Base-by-base conservation (phyloP, 169 alveolate genomes). In the Plasmodium billcollinsi region DNA sequence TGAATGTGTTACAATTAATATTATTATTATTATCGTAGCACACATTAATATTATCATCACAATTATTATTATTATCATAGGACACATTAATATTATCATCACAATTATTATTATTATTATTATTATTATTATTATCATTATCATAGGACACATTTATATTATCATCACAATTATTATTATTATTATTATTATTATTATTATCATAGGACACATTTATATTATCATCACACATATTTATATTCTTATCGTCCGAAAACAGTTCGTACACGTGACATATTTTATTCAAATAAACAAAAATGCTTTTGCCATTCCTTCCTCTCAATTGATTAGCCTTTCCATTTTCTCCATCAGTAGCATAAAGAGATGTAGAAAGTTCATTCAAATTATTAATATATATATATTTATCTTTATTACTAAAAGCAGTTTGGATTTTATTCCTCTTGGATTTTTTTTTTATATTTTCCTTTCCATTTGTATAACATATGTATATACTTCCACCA, bases 261-360 rank as follows among this genome's bases (percentile, higher is more conserved):
- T 73, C 21, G 43, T 80, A 80, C 15, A 80, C 74, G 15, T 80
- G 90, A 69, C 90, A 80, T 45, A 80, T 70, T 52, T 69, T 80
- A 21, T 80, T 80, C 14, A 80, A 21, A 52, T 80, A 61, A 11
- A 80, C 14, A 80, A 54, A 80, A 69, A 80, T 72, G 26, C 56
- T 69, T 45, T 29, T 80, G 12, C 90, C 90, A 18, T 54, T 67
- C 43, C 70, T 56, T 18, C 90, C 90, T 45, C 90, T 80, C 62
- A 80, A 21, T 20, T 80, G 90, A 69, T 69, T 80, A 15, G 83
- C 80, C 9, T 49, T 80, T 14, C 90, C 90, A 14, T 80, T 80
- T 33, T 47, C 63, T 6, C 90, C 90, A 54, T 18, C 33, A 6
- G 90, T 80, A 21, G 90, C 75, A 14, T 71, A 80, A 56, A 80